Evolutionary conservation across 208 protist species (phyloP), one percentile per base, ranked within the genome.

Genomic region (Blechomonas ayalai): DNA sequence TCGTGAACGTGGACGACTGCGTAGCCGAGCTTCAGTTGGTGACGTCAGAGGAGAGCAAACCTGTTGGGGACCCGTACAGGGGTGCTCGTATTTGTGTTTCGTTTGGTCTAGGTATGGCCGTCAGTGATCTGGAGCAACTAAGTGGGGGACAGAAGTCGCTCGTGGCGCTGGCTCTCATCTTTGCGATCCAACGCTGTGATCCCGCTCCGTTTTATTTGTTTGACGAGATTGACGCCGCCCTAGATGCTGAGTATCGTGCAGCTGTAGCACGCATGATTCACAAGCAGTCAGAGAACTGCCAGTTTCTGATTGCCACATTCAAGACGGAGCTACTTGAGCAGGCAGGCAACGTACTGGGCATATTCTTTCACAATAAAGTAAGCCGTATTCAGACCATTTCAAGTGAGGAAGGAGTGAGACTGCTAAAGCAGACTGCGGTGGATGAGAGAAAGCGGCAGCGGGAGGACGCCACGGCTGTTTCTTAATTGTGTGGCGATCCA

Each of bases 171-270:
- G 78, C 95, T 6, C 72, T 99, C 15, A 98, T 99, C 52, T 99
- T 99, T 65, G 97, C 98, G 15, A 99, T 99, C 52, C 98, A 99
- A 67, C 74, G 91, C 24, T 97, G 84, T 54, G 97, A 99, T 52
- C 97, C 98, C 4, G 97, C 97, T 0, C 98, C 98, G 18, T 99
- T 99, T 63, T 99, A 99, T 65, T 64, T 99, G 3, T 99, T 99
- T 52, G 98, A 99, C 63, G 98, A 99, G 75, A 98, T 99, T 48
- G 98, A 99, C 59, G 88, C 97, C 9, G 95, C 94, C 2, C 78
- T 99, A 5, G 98, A 99, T 73, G 62, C 89, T 2, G 83, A 94
- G 41, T 97, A 99, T 63, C 81, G 98, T 27, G 70, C 67, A 1
- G 68, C 81, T 0, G 90, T 95, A 1, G 85, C 95, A 15, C 76